These are phyloP conservation scores for Viola odorata DNA, from an alignment of 345 rosid genomes.

Conservation along the genomic window DNA sequence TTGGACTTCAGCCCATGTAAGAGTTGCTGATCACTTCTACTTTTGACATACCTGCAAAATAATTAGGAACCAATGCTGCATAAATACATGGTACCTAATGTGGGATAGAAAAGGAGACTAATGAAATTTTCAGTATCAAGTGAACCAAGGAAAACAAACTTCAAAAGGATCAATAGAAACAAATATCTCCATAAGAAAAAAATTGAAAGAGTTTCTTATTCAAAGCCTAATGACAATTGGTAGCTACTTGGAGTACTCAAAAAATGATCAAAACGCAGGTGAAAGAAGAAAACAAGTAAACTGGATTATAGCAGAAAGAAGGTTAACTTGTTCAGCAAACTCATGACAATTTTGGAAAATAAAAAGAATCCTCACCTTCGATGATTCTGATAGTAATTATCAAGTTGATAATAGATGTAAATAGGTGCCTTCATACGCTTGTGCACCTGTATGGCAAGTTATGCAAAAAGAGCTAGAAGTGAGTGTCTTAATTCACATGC, in stretches of 20 bases:
- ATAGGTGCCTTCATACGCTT: slow-evolving; percentile 87
- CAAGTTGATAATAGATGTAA: slow-evolving; percentile 74
- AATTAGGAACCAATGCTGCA: slow-evolving; percentile 3
- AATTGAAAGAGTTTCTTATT: not conserved
- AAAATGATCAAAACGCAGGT: not conserved
- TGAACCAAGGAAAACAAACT: not conserved
- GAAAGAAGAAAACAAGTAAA: not conserved
- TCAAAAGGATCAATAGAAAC: not conserved
- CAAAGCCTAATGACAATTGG: not conserved
- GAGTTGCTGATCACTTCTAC: slow-evolving; percentile 75
- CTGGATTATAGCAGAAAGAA: no score
- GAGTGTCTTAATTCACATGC: not conserved
- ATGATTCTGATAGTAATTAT: slow-evolving; percentile 83
- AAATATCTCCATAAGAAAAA: not conserved
- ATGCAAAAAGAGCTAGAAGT: not conserved
- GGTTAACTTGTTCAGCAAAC: not conserved
- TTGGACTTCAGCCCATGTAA: slow-evolving; percentile 44
- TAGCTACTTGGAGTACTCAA: not conserved
- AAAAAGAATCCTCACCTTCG: slow-evolving; percentile 46
- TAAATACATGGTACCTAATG: not conserved
- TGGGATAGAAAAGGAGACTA: slow-evolving; percentile 2
- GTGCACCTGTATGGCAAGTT: slow-evolving; percentile 38
- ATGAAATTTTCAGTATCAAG: not conserved
- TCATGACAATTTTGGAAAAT: slow-evolving; percentile 2
- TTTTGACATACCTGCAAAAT: slow-evolving; percentile 65